Conservation (phyloP, 2,329 filamentous ascomycete species). For the Phialophora chinensis region DNA sequence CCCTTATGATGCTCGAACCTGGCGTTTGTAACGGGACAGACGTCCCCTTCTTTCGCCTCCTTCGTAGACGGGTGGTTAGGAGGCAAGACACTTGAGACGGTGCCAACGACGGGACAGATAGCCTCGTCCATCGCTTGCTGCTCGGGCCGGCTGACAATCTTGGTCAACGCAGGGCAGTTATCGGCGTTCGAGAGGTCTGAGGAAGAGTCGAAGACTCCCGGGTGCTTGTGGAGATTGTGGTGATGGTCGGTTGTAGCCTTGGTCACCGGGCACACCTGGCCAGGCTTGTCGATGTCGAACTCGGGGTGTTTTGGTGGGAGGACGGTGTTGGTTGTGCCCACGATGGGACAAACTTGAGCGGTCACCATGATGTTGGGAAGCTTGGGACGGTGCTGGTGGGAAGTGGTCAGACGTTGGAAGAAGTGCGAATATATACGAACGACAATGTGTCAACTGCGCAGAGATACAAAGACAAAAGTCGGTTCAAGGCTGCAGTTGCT, state of each 20-base stretch:
- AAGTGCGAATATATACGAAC: neutral
- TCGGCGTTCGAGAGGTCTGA: slow-evolving; percentile 32
- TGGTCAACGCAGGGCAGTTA: slow-evolving; percentile 37
- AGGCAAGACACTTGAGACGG: slow-evolving; percentile 38
- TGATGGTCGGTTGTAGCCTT: slow-evolving; percentile 40
- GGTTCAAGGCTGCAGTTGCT: slow-evolving; percentile 1
- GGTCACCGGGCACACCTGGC: slow-evolving; percentile 38
- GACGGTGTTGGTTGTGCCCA: slow-evolving; percentile 40
- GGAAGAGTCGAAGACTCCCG: slow-evolving; percentile 32
- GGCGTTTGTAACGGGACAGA: slow-evolving; percentile 39
- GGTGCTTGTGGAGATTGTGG: slow-evolving; percentile 38
- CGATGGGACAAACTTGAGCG: slow-evolving; percentile 39
- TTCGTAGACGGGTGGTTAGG: slow-evolving; percentile 37
- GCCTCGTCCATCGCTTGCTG: slow-evolving; percentile 39
- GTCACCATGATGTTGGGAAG: slow-evolving; percentile 17
- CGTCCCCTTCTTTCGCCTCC: slow-evolving; percentile 32
- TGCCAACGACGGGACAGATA: slow-evolving; percentile 39
- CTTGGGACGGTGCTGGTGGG: neutral
- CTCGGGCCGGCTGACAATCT: slow-evolving; percentile 36
- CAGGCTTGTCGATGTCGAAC: slow-evolving; percentile 36
- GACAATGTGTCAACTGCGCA: neutral
- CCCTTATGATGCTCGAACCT: slow-evolving; percentile 35
- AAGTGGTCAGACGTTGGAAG: no score
- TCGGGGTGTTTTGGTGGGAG: slow-evolving; percentile 38
- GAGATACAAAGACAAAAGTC: neutral